Base-by-base conservation (phyloP, 208 protist species). In the Crithidia thermophila region DNA sequence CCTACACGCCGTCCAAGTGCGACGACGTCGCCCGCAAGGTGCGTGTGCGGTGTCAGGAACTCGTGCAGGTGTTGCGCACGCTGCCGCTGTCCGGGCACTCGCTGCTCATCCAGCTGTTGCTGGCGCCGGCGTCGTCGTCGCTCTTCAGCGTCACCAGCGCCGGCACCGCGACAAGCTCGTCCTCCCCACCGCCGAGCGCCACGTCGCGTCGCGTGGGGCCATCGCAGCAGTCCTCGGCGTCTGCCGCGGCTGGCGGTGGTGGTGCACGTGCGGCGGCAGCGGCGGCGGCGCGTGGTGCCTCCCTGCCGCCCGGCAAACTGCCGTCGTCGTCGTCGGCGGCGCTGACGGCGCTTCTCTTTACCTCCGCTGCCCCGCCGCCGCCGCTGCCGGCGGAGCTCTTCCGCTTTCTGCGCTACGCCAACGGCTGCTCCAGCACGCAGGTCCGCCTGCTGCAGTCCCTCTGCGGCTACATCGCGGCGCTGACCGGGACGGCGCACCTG, bases 381-480 rank as follows among this genome's bases (percentile, higher is more conserved):
- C 51, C 62, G 13, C 72, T 95, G 20, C 53, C 66, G 6, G 61
- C 73, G 13, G 86, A 93, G 68, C 61, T 75, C 39, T 93, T 86
- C 59, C 74, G 70, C 34, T 95, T 93, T 61, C 67, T 93, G 42
- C 87, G 90, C 20, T 88, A 92, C 64, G 67, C 82, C 31, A 93
- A 90, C 72, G 84, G 90, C 51, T 93, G 84, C 72, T 85, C 84
- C 14, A 75, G 51, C 34, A 75, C 82, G 21, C 77, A 87, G 42
- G 66, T 67, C 20, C 61, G 87, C 34, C 62, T 95, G 30, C 34
- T 90, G 43, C 64, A 63, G 34, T 87, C 90, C 9, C 52, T 95
- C 20, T 56, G 90, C 28, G 72, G 77, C 40, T 92, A 92, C 61
- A 40, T 88, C 11, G 85, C 87, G 13, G 79, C 90, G 23, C 88